These are phyloP conservation scores for Gilbertella persicaria DNA, from an alignment of 371 early-diverging fungal genomes.

Conservation along the genomic window DNA sequence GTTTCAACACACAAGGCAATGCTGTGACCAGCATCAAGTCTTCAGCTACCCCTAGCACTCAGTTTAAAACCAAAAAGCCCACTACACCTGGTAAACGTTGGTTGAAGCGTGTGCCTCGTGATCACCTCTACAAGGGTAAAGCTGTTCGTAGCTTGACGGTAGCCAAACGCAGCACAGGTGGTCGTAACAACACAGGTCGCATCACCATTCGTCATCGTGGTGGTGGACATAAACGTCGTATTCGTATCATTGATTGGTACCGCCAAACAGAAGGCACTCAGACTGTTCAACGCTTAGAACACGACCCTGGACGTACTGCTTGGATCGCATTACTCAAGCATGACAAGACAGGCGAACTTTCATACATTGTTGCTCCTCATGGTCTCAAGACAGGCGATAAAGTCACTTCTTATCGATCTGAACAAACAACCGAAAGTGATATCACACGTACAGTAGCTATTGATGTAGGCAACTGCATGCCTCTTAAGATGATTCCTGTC, in stretches of 20 bases:
- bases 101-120: slow-evolving; percentile 86
- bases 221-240: slow-evolving; percentile 91
- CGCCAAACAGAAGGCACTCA: slow-evolving; percentile 78
- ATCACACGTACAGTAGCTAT: slow-evolving; percentile 73
- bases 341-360: slow-evolving; percentile 71
- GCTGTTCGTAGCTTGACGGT: slow-evolving; percentile 81
- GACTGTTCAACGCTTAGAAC: slow-evolving; percentile 88
- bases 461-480: slow-evolving; percentile 90
- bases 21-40: slow-evolving; percentile 26
- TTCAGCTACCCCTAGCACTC: slow-evolving; percentile 40
- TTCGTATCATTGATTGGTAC: slow-evolving; percentile 87
- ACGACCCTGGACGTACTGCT: slow-evolving; percentile 95
- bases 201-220: slow-evolving; percentile 95
- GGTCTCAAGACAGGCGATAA: slow-evolving; percentile 73
- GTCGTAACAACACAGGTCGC: slow-evolving; percentile 89
- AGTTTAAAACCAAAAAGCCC: slow-evolving; percentile 92
- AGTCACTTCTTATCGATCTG: slow-evolving; percentile 40
- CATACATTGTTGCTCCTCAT: slow-evolving; percentile 86
- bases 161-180: slow-evolving; percentile 83
- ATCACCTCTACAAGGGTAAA: slow-evolving; percentile 90
- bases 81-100: slow-evolving; percentile 88
- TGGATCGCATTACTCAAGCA: slow-evolving; percentile 88
- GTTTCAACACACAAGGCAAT: slow-evolving; percentile 51
- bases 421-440: slow-evolving; percentile 3
- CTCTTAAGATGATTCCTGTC: slow-evolving; percentile 88